These are phyloP conservation scores for Cladosporium sp. DNA, from an alignment of 2,329 filamentous ascomycete species.

Conservation along the genomic window DNA sequence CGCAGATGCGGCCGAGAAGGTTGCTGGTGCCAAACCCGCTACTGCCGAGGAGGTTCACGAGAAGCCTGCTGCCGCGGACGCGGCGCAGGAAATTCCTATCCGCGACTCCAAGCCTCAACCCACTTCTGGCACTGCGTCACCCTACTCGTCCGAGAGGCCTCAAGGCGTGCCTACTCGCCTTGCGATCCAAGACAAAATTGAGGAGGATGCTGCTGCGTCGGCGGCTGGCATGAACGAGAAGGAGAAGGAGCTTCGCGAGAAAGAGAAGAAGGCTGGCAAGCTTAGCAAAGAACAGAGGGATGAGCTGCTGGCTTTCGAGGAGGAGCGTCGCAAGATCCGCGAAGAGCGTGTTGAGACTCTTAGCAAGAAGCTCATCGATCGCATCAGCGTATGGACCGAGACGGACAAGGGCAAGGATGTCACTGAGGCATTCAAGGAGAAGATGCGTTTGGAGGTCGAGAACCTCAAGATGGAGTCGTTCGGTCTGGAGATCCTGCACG, in stretches of 20 bases:
- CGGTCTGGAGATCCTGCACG: constrained; percentile 91
- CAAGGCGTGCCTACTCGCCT: constrained; percentile 72
- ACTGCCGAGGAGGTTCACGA: constrained; percentile 20
- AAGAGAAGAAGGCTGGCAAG: constrained; percentile 86
- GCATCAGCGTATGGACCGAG: constrained; percentile 93
- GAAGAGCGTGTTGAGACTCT: constrained; percentile 88
- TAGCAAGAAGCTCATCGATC: constrained; percentile 80
- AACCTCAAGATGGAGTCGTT: constrained; percentile 99
- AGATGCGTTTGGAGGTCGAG: constrained; percentile 92
- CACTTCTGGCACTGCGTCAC: constrained; percentile 46
- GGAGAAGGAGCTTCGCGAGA: constrained; percentile 73
- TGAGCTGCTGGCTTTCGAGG: constrained; percentile 83
- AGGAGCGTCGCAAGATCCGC: constrained; percentile 78
- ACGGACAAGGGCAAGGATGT: constrained; percentile 87
- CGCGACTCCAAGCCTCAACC: constrained; percentile 24
- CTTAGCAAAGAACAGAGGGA: constrained; percentile 91
- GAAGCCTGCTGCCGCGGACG: constrained; percentile 18
- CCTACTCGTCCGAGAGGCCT: constrained; percentile 39
- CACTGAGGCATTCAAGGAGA: constrained; percentile 86
- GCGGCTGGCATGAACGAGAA: constrained; percentile 68
- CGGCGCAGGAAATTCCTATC: constrained; percentile 27
- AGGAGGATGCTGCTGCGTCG: constrained; percentile 69
- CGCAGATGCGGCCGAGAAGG: constrained; percentile 19
- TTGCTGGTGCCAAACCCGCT: constrained; percentile 1
- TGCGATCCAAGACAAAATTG: constrained; percentile 83